phyloP scores from a whole-genome alignment of 306 rosid genomes.

The Prunus campanulata region DNA sequence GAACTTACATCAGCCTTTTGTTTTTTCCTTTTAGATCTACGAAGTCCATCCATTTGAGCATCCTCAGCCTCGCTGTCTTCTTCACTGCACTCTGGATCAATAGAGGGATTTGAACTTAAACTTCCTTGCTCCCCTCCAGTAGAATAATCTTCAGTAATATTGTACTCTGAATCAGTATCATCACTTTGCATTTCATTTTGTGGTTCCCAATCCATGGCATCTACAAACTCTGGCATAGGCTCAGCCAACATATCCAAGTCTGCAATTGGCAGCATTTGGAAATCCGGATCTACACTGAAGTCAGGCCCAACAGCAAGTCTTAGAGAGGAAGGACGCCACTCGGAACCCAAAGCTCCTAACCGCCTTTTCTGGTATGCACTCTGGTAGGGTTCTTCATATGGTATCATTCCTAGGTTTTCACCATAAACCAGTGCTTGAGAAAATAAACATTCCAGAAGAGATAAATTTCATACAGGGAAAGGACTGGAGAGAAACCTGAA shows the following conservation, averaged over 20 bases:
- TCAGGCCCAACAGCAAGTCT: constrained; percentile 88
- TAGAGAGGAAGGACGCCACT: constrained; percentile 85
- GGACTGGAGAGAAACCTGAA: constrained; percentile 62
- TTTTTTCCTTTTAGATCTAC: constrained; percentile 81
- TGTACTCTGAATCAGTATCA: constrained; percentile 89
- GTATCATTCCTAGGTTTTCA: constrained; percentile 74
- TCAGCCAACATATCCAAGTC: constrained; percentile 75
- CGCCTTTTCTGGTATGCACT: constrained; percentile 83
- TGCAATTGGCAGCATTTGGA: constrained; percentile 86
- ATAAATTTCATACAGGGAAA: not conserved
- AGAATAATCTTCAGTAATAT: constrained; percentile 70
- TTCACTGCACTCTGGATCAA: constrained; percentile 66
- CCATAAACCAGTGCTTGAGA: constrained; percentile 36
- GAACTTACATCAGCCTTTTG: constrained; percentile 76
- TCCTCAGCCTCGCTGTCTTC: constrained; percentile 77
- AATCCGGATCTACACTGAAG: constrained; percentile 85
- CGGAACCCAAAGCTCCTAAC: constrained; percentile 86
- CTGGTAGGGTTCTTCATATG: constrained; percentile 97
- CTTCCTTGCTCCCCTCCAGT: constrained; percentile 75
- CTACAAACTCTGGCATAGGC: constrained; percentile 78
- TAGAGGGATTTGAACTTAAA: constrained; percentile 64
- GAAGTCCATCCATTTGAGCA: constrained; percentile 48
- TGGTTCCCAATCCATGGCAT: constrained; percentile 93
- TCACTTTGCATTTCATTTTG: constrained; percentile 80
- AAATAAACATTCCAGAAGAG: constrained; percentile 8